Evolutionary conservation across 2,329 filamentous ascomycete genomes (phyloP).

Genomic region (Alternaria brassicae): DNA sequence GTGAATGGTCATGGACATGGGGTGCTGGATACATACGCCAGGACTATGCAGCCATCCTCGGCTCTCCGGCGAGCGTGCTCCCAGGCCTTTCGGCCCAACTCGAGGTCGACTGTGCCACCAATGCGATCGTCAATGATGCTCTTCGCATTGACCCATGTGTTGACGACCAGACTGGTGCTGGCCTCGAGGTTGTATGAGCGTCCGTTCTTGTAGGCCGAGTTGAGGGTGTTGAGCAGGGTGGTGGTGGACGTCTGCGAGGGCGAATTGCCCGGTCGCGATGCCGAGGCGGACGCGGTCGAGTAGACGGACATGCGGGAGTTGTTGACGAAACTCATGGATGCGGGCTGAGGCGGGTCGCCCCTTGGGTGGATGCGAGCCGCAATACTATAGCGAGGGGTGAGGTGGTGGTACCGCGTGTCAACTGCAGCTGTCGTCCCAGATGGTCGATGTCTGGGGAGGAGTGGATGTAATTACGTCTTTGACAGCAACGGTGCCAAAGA

Average conservation of each 20-base stretch:
- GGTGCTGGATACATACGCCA: conserved; percentile 69
- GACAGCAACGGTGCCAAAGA: conserved; percentile 7
- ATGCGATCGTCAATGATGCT: conserved; percentile 72
- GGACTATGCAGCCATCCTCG: conserved; percentile 90
- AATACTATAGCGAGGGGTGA: conserved; percentile 15
- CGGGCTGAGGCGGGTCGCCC: conserved; percentile 37
- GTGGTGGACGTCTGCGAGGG: conserved; percentile 88
- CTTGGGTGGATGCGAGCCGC: conserved; percentile 18
- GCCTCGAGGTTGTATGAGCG: conserved; percentile 88
- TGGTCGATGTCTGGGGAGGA: not conserved
- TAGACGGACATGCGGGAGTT: conserved; percentile 68
- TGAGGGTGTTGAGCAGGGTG: conserved; percentile 87
- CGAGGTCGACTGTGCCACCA: conserved; percentile 80
- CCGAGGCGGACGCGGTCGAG: conserved; percentile 66
- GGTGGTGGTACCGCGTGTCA: conserved; percentile 28
- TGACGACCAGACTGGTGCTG: conserved; percentile 89
- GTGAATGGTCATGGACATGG: not conserved
- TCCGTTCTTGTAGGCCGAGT: conserved; percentile 83
- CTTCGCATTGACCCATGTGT: conserved; percentile 88
- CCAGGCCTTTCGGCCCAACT: conserved; percentile 84
- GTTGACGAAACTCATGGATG: conserved; percentile 59
- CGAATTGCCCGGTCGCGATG: conserved; percentile 65
- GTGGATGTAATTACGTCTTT: not conserved
- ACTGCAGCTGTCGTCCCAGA: conserved; percentile 20
- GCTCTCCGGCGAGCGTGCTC: conserved; percentile 94